A percentile compares a stretch with the other conserved stretches of the same genome.
phyloP scores from a whole-genome alignment of 352 stramenopile genomes.

The Phytophthora tentaculata region DNA sequence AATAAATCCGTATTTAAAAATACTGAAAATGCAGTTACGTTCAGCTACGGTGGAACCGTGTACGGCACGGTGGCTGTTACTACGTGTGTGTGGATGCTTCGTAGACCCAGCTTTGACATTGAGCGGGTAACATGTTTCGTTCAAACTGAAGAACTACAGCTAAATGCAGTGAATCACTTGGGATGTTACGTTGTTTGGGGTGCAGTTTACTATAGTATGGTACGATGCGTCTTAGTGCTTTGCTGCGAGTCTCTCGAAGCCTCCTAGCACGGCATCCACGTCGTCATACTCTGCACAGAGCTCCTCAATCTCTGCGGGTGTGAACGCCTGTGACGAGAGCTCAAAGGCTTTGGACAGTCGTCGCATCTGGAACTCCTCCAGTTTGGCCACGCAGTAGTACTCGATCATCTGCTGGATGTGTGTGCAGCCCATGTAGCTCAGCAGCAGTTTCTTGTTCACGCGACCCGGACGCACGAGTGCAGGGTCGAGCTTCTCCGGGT shows the following conservation, averaged over 20 bases:
- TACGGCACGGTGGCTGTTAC: conserved; percentile 44
- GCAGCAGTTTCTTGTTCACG: conserved; percentile 88
- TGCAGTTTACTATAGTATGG: conserved; percentile 14
- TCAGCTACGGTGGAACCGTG: conserved; percentile 62
- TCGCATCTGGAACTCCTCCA: neutral
- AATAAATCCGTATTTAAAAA: too few relatives aligned
- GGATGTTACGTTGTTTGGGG: neutral
- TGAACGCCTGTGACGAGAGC: conserved; percentile 26
- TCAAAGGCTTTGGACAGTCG: conserved; percentile 6
- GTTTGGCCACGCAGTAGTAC: conserved; percentile 55
- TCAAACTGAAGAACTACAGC: too few relatives aligned
- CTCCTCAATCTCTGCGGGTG: conserved; percentile 61
- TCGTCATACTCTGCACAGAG: conserved; percentile 58
- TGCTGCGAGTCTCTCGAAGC: conserved; percentile 14
- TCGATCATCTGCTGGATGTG: conserved; percentile 70
- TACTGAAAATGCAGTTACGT: too few relatives aligned
- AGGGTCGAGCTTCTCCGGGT: conserved; percentile 93
- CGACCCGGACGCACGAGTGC: conserved; percentile 91
- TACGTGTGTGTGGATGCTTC: conserved; percentile 67
- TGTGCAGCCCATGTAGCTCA: conserved; percentile 61
- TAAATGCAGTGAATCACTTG: too few relatives aligned
- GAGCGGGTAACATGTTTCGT: conserved; percentile 13
- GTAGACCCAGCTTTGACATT: conserved; percentile 50
- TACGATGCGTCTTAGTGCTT: conserved; percentile 14
- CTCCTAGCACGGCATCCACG: conserved; percentile 47